phyloP scores from a whole-genome alignment of 2,329 filamentous ascomycete species.

The Ascochyta lentis region DNA sequence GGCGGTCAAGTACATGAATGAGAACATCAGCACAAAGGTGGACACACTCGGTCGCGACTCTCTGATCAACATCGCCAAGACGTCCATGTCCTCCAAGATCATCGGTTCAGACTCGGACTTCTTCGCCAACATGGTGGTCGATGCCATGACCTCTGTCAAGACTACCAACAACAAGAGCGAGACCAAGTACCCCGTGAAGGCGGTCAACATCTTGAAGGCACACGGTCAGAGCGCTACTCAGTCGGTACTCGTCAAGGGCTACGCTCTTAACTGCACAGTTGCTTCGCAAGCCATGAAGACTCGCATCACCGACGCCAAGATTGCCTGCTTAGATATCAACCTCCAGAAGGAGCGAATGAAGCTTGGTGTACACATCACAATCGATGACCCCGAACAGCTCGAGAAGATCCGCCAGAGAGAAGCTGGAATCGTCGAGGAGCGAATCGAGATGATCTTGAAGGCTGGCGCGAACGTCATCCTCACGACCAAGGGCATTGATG shows the following conservation, averaged over 20 bases:
- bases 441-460: constrained; percentile 97
- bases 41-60: constrained; percentile 90
- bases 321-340: constrained; percentile 97
- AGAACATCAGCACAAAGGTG: constrained; percentile 96
- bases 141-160: constrained; percentile 95
- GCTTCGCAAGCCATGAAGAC: constrained; percentile 98
- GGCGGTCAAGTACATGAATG: constrained; percentile 98
- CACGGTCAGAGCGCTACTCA: constrained; percentile 92
- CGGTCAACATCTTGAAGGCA: constrained; percentile 97
- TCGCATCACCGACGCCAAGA: constrained; percentile 89
- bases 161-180: constrained; percentile 89
- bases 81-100: constrained; percentile 99
- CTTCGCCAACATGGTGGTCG: constrained; percentile 96
- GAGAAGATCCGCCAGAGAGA: constrained; percentile 96
- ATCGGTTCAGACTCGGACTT: constrained; percentile 96
- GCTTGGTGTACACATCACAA: constrained; percentile 95
- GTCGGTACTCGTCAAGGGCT: constrained; percentile 91
- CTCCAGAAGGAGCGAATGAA: constrained; percentile 99
- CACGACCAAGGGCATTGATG: constrained; percentile 98
- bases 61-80: constrained; percentile 93
- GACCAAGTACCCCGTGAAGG: constrained; percentile 97
- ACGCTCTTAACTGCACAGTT: constrained; percentile 97
- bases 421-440: constrained; percentile 89
- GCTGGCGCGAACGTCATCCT: constrained; percentile 94
- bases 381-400: constrained; percentile 95